Base-by-base conservation (phyloP, 208 protist genomes). In the Phytomonas francai region DNA sequence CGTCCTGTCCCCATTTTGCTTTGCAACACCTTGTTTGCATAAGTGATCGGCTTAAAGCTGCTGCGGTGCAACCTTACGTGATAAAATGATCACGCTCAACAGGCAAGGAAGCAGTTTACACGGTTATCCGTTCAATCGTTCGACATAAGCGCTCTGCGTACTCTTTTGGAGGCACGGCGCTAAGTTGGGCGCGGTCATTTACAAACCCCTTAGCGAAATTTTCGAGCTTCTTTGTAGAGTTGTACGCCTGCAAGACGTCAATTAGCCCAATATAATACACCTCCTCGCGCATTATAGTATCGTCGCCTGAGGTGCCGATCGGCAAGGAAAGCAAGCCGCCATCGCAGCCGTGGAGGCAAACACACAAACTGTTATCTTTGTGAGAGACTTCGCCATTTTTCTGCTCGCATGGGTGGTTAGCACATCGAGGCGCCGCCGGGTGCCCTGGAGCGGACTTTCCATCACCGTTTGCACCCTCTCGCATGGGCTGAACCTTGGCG, bases 211-310 rank as follows among this genome's bases (percentile, higher is more conserved):
- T 97, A n/a, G 90, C 85, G 36, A 92, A 84, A 63, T 85, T 91
- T 67, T 97, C 93, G 14, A 95, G 45, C 66, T 84, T 79, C 67
- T 97, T 97, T 14, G 73, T 74, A 7, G 78, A 76, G 70, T 85
- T 95, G 80, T 95, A 98, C 42, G 86, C 83, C 72, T 96, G 91
- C 51, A 98, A 77, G 11, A 98, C 90, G 70, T 98, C 95, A 67
- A 97, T 97, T 63, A 97, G 86, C 32, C 95, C 95, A 28, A 96
- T 57, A 74, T 95, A 95, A 77, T 97, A 97, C 54, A 97, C 83
- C 56, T 94, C 84, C 68, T 92, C 85, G n/a, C 85, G 79, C 25
- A 80, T 88, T 9, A 33, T 6, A 32, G 84, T 82, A 78, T 84
- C 78, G 63, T 92, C 90, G 33, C 77, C 81, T 0, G 72, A 63